Percentiles rank a stretch among this genome's conserved stretches.
phyloP scores from a whole-genome alignment of 208 protist species.

The Ichthyophonus hoferi region DNA sequence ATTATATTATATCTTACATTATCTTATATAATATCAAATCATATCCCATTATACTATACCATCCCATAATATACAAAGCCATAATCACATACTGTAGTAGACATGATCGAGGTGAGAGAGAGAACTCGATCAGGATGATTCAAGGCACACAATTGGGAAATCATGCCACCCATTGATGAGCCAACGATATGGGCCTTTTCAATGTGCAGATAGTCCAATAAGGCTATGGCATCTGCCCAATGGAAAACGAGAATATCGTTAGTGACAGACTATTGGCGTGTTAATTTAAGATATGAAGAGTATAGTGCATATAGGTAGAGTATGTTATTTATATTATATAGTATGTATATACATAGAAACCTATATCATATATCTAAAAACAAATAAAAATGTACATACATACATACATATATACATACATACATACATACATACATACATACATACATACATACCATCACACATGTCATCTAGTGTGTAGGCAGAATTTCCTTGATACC shows the following conservation, averaged over 20 bases:
- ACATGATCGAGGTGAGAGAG: neutral
- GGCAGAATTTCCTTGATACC: neutral
- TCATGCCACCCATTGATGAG: neutral
- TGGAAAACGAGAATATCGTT: neutral
- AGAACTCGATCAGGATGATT: neutral
- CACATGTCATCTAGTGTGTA: neutral
- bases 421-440: neutral
- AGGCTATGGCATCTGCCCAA: neutral
- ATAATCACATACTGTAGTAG: neutral
- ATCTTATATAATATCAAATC: too few species aligned
- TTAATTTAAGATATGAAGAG: too few species aligned
- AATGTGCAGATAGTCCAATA: neutral
- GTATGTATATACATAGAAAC: neutral
- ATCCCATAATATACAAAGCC: too few species aligned
- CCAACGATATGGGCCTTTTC: neutral
- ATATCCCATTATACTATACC: too few species aligned
- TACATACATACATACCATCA: neutral
- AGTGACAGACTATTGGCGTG: neutral
- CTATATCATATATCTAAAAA: neutral
- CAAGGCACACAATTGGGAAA: neutral
- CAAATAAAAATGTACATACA: neutral
- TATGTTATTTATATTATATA: too few species aligned
- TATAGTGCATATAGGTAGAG: too few species aligned
- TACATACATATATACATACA: neutral
- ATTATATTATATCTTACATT: too few species aligned